Conservation (phyloP, 768 basidiomycete species). For the Rhizopogon vesiculosus region DNA sequence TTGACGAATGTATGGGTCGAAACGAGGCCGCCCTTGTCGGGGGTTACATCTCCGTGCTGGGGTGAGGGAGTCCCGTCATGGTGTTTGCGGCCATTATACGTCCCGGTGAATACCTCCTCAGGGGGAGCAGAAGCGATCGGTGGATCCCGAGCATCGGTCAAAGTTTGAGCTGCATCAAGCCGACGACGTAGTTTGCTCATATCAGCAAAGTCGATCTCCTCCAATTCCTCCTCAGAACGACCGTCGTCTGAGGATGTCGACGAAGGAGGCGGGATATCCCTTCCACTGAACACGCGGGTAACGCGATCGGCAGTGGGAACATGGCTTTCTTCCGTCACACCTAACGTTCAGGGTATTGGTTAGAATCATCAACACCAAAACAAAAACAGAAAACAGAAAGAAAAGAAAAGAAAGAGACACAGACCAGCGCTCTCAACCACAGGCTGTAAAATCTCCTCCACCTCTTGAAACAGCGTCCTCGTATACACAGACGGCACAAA, state of each 20-base stretch:
- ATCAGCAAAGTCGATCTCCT: constrained; percentile 67
- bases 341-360: constrained; percentile 5
- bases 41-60: too few relatives aligned
- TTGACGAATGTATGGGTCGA: background rate
- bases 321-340: constrained; percentile 45
- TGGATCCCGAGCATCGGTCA: background rate
- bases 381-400: background rate
- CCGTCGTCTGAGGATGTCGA: constrained; percentile 27
- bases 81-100: constrained; percentile 20
- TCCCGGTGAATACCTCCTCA: constrained; percentile 34
- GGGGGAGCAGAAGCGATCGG: background rate
- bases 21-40: background rate
- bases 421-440: constrained; percentile 47
- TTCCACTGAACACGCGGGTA: constrained; percentile 53
- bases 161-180: constrained; percentile 27
- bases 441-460: constrained; percentile 61
- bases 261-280: constrained; percentile 12
- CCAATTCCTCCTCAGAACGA: constrained; percentile 33
- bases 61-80: too few relatives aligned
- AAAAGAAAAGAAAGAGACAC: constrained; percentile 14
- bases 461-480: constrained; percentile 44
- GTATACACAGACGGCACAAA: constrained; percentile 62
- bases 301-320: constrained; percentile 71
- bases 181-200: constrained; percentile 41
- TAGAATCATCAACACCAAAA: background rate